Base-by-base conservation (phyloP, 2,329 filamentous ascomycete species). In the Pseudogymnoascus sp. region DNA sequence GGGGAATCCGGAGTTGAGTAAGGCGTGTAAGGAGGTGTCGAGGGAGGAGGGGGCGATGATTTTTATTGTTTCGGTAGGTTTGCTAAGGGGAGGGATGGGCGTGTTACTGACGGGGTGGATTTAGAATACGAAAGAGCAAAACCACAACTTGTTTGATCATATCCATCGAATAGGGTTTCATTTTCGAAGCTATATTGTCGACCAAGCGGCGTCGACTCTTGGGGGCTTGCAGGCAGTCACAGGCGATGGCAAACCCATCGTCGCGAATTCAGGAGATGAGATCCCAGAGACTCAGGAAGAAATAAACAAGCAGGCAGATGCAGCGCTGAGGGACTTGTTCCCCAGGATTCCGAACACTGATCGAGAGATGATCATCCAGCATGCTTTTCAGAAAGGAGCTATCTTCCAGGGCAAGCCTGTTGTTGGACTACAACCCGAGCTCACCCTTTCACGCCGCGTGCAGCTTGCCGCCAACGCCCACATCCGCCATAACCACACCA, bases 381-480 rank as follows among this genome's bases (percentile, higher is more conserved):
- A 85, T 69, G 80, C 85, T 16, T 88, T 88, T 69, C 81, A 80
- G 72, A 82, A 82, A 78, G 79, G 81, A 62, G 74, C 75, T 42
- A 76, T 72, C 49, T 80, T 79, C 66, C 80, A 82, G 66, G 80
- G 80, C 65, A 79, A 83, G 62, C 77, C 77, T 36, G 80, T 81
- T 62, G 85, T 88, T 65, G 85, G 85, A 39, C 76, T 86, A 64
- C 82, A 81, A 25, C 69, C 74, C 36, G 76, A 83, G 58, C 75
- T 88, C 55, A 76, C 83, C 8, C 75, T 88, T 45, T 83, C 84
- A 41, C 82, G 84, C 22, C 79, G 85, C 64, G 84, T 86, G 55
- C 84, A 87, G 70, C 79, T 88, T 58, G 85, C 85, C 38, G 84
- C 86, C 8, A 77, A 87, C 67, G 84, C 85, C 62, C 85, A 88